Evolutionary conservation across 805 yeast genomes (phyloP).

Genomic region (Ogataea glucozyma): DNA sequence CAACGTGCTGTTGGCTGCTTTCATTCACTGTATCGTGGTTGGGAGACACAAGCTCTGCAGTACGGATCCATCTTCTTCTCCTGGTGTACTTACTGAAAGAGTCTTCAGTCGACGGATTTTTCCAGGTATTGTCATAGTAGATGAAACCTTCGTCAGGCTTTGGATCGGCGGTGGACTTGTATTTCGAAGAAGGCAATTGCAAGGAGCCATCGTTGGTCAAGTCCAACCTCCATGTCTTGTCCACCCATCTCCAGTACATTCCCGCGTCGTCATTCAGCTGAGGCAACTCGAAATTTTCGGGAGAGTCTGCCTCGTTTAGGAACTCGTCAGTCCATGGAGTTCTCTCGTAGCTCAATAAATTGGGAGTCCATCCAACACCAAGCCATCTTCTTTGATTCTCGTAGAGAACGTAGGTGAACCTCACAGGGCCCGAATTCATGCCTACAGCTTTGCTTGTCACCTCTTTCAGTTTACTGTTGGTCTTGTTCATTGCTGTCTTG

Average conservation of each 20-base stretch:
- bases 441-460: constrained; percentile 20
- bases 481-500: constrained; percentile 57
- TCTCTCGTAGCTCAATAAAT: constrained; percentile 87
- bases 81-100: constrained; percentile 89
- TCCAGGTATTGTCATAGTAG: constrained; percentile 93
- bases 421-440: constrained; percentile 45
- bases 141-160: constrained; percentile 80
- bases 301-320: constrained; percentile 77
- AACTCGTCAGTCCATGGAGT: constrained; percentile 98
- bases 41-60: constrained; percentile 74
- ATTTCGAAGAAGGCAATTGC: constrained; percentile 62
- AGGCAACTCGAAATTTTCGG: constrained; percentile 80
- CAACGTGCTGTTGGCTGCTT: not conserved
- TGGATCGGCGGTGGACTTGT: constrained; percentile 68
- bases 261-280: constrained; percentile 65
- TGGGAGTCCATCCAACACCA: constrained; percentile 97
- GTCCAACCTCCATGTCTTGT: constrained; percentile 88
- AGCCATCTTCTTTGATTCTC: constrained; percentile 97
- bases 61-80: constrained; percentile 93
- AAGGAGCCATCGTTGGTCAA: constrained; percentile 85
- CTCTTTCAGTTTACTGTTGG: constrained; percentile 40
- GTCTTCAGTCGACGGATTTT: constrained; percentile 83
- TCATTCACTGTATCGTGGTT: constrained; percentile 12
- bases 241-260: constrained; percentile 94
- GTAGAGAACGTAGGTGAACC: constrained; percentile 88